Evolutionary conservation across 2,329 filamentous ascomycete species (phyloP), one percentile per base, ranked within the genome.

Genomic region (Basipetospora chlamydospora): DNA sequence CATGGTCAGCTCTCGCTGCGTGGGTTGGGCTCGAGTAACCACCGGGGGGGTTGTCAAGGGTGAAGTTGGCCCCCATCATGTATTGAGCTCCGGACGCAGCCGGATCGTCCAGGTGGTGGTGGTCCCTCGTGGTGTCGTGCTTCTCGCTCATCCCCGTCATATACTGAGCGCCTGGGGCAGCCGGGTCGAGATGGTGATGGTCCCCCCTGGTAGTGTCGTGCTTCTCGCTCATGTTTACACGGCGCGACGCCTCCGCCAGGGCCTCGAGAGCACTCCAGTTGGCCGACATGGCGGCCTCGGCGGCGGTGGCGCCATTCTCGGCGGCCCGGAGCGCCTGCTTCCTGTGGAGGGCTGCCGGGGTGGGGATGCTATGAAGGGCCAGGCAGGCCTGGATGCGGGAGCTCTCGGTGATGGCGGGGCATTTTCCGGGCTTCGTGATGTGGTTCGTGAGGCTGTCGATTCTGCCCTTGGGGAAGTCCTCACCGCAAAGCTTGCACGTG

Each of bases 391-490:
- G 77, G 59, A 84, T 76, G 37, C 82, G 76, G 51, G 90, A 83
- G 40, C 72, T 67, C 43, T 80, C 65, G 43, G 77, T 73, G 36
- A 92, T 77, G 37, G 79, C 80, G 28, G 82, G 81, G 53, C 87
- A 95, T 64, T 81, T 85, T 10, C 43, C 43, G 11, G 31, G 35
- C 55, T 87, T 90, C 37, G 83, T 78, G 39, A 94, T 68, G 52
- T 95, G 87, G 43, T 70, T 77, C 29, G 76, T 80, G 42, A 95
- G 60, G 48, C 75, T 83, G 51, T 95, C 87, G 49, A 84, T 80
- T 43, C 87, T 76, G 42, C 87, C 87, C 54, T 93, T 93, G 43
- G 84, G 81, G 44, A 94, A 94, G 56, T 81, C 80, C 58, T 90
- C 81, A 46, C 84, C 84, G 55, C 85, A 93, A 45, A 77, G 70